Percentiles rank a stretch among this genome's conserved stretches.
Evolutionary conservation across 2,329 filamentous ascomycete genomes (phyloP).

Genomic region (Curvularia verruculosa): DNA sequence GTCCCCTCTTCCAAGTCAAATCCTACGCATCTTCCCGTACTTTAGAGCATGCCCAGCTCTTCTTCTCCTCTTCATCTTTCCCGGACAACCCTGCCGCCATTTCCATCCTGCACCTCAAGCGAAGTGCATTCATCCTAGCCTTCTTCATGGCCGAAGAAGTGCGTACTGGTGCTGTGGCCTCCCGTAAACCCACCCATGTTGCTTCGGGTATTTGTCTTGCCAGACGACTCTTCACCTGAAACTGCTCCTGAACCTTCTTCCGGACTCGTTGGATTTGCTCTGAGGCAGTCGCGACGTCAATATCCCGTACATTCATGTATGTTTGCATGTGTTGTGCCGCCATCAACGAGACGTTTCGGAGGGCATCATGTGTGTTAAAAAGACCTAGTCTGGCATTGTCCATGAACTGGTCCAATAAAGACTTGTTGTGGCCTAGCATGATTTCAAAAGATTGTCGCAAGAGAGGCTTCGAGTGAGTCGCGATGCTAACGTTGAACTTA

Average conservation of each 20-base stretch:
- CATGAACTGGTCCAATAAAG: constrained; percentile 31
- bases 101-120: constrained; percentile 36
- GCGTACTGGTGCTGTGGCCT: constrained; percentile 35
- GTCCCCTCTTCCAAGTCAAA: not conserved
- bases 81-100: constrained; percentile 26
- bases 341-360: constrained; percentile 30
- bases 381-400: constrained; percentile 28
- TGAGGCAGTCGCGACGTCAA: constrained; percentile 3
- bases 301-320: constrained; percentile 12
- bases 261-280: constrained; percentile 15
- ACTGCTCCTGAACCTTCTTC: constrained; percentile 16
- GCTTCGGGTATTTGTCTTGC: constrained; percentile 26
- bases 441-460: constrained; percentile 45
- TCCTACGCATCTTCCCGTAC: constrained; percentile 8
- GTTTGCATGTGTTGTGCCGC: constrained; percentile 21
- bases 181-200: constrained; percentile 32
- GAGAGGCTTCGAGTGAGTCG: constrained; percentile 45
- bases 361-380: constrained; percentile 24
- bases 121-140: constrained; percentile 40
- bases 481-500: constrained; percentile 56
- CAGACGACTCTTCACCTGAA: constrained; percentile 10
- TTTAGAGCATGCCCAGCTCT: constrained; percentile 34
- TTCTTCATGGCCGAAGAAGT: constrained; percentile 35
- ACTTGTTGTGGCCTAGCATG: constrained; percentile 41
- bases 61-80: constrained; percentile 13